A percentile compares a stretch with the other conserved stretches of the same genome.
Conservation (phyloP, 2,329 filamentous ascomycete genomes). For the Chalaropsis thielavioides region DNA sequence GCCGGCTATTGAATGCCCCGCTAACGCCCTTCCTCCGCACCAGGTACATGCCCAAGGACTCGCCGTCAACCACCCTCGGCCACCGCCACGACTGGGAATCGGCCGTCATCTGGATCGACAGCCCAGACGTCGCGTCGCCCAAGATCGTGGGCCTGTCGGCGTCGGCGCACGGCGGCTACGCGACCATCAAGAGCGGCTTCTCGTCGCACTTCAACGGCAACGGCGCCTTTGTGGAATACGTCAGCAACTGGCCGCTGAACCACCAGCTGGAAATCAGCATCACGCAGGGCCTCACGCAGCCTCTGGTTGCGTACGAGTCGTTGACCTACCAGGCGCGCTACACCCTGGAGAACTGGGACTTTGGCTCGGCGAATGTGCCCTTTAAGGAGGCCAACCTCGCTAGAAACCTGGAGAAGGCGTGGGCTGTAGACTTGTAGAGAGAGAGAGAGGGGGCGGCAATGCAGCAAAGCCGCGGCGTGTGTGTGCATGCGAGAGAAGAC, state of each 20-base stretch:
- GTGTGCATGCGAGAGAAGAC: background rate
- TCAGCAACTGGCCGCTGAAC: constrained; percentile 21
- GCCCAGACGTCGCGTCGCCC: constrained; percentile 21
- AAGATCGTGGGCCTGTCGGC: constrained; percentile 26
- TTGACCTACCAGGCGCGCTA: constrained; percentile 25
- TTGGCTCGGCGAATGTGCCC: constrained; percentile 30
- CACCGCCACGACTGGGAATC: constrained; percentile 32
- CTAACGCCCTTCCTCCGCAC: background rate
- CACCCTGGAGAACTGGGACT: constrained; percentile 28
- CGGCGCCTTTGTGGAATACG: constrained; percentile 25
- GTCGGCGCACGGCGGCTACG: constrained; percentile 28
- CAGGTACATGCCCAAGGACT: constrained; percentile 32
- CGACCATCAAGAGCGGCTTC: constrained; percentile 19
- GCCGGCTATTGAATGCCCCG: background rate
- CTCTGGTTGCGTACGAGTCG: constrained; percentile 31
- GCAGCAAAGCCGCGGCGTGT: background rate
- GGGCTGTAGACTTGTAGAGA: constrained; percentile 21
- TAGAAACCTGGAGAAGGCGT: constrained; percentile 18
- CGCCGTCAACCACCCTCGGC: constrained; percentile 24
- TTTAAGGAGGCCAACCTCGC: constrained; percentile 26
- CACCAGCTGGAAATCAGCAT: constrained; percentile 28
- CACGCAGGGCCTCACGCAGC: constrained; percentile 26
- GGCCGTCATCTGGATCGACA: constrained; percentile 25
- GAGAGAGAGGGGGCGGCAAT: no score
- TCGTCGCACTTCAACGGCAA: constrained; percentile 11